Percentiles rank a stretch among this genome's conserved stretches.
phyloP scores from a whole-genome alignment of 345 rosid species.

The Camelina hispida region DNA sequence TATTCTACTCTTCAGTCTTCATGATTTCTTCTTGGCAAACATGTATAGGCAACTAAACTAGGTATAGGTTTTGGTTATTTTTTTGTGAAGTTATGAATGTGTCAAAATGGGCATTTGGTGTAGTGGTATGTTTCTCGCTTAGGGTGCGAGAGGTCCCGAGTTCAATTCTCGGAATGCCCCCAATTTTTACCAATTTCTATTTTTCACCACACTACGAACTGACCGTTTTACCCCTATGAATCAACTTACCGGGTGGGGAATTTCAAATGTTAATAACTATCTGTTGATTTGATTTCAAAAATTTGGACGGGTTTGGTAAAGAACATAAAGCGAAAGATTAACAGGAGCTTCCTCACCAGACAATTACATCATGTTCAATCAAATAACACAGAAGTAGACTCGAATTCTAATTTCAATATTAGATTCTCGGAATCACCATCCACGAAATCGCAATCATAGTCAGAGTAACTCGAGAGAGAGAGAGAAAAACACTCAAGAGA shows the following conservation, averaged over 20 bases:
- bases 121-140: conserved; percentile 93
- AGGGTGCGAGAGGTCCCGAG: conserved; percentile 94
- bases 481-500: background rate
- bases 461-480: background rate
- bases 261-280: background rate
- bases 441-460: background rate
- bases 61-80: background rate
- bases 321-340: background rate
- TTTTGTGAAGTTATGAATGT: rapidly evolving
- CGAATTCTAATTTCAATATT: background rate
- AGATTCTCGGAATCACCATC: background rate
- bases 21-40: background rate
- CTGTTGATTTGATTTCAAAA: background rate
- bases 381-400: background rate
- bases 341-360: background rate
- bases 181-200: background rate
- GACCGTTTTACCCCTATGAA: no score
- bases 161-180: conserved; percentile 88
- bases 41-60: background rate
- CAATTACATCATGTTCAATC: background rate
- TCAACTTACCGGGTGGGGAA: no score
- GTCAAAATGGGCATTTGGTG: conserved; percentile 65
- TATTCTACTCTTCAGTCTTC: background rate
- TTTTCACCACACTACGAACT: no score
- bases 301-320: background rate